A percentile compares a stretch with the other conserved stretches of the same genome.
Conservation (phyloP, 2,329 filamentous ascomycete species). For the Fusarium pilosicola region DNA sequence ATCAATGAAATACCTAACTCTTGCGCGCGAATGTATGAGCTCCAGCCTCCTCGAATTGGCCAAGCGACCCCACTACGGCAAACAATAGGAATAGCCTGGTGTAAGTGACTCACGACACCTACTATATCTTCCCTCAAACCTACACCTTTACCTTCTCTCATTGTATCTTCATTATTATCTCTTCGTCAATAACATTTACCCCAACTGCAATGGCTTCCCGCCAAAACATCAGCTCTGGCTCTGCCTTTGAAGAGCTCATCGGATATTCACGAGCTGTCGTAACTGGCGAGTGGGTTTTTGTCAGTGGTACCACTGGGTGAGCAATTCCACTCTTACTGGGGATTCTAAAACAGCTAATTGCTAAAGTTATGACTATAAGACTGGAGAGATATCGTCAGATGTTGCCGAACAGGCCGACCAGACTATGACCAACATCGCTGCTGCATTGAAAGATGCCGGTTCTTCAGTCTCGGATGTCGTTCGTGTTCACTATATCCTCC, state of each 20-base stretch:
- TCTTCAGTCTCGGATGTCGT: slow-evolving; percentile 58
- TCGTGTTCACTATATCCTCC: slow-evolving; percentile 63
- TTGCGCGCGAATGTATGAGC: slow-evolving; percentile 8
- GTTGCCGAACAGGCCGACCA: slow-evolving; percentile 62
- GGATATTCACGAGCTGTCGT: slow-evolving; percentile 66
- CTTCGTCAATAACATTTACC: neutral
- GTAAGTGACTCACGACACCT: slow-evolving; percentile 19
- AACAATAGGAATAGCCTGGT: neutral
- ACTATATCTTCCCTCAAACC: neutral
- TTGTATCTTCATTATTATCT: neutral
- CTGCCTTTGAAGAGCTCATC: slow-evolving; percentile 62
- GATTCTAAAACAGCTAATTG: neutral
- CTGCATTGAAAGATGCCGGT: slow-evolving; percentile 57
- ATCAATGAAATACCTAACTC: slow-evolving; percentile 14
- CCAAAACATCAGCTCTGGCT: slow-evolving; percentile 59
- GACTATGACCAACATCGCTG: slow-evolving; percentile 58
- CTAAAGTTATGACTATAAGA: slow-evolving; percentile 61
- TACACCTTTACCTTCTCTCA: neutral
- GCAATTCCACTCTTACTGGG: neutral
- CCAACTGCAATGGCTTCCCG: slow-evolving; percentile 46
- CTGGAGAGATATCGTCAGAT: slow-evolving; percentile 55
- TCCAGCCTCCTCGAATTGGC: neutral
- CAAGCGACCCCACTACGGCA: slow-evolving; percentile 3
- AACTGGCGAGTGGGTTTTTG: slow-evolving; percentile 61
- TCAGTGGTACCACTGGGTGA: slow-evolving; percentile 66